Conservation (phyloP, 371 early-diverging fungal genomes). For the Cokeromyces recurvatus region DNA sequence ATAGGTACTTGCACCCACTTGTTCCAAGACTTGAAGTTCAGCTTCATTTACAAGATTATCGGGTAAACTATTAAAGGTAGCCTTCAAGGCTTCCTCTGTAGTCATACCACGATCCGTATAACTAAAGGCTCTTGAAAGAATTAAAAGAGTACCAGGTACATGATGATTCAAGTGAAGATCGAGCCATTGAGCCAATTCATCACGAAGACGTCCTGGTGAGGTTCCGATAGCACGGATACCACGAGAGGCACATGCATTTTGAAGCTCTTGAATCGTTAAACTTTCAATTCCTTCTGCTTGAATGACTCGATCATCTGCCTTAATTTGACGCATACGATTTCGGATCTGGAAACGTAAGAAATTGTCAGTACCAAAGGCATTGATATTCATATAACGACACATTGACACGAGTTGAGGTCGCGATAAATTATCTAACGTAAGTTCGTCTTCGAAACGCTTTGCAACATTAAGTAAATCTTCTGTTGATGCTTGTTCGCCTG, state of each 20-base stretch:
- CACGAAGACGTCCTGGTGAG: constrained; percentile 81
- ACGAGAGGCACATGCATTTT: constrained; percentile 84
- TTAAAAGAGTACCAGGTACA: constrained; percentile 89
- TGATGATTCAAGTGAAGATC: constrained; percentile 89
- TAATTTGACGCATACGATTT: constrained; percentile 78
- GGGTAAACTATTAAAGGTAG: constrained; percentile 90
- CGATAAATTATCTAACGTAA: constrained; percentile 89
- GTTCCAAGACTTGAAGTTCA: constrained; percentile 82
- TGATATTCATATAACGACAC: constrained; percentile 91
- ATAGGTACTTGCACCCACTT: constrained; percentile 83
- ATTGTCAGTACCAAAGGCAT: constrained; percentile 93
- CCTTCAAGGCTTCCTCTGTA: constrained; percentile 84
- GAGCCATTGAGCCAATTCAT: constrained; percentile 90
- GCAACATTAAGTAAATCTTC: constrained; percentile 82
- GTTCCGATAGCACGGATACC: constrained; percentile 88
- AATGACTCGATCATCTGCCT: constrained; percentile 89
- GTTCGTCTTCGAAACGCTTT: constrained; percentile 84
- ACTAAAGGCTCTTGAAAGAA: constrained; percentile 88
- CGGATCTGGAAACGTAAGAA: constrained; percentile 89
- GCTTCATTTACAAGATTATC: constrained; percentile 85
- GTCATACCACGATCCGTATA: constrained; percentile 66
- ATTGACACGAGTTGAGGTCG: constrained; percentile 93
- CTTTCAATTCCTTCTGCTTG: constrained; percentile 85
- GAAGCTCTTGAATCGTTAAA: constrained; percentile 81
- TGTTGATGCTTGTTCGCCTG: constrained; percentile 81